These are phyloP conservation scores for Datura wrightii DNA, from an alignment of 257 asterid genomes.

Conservation along the genomic window DNA sequence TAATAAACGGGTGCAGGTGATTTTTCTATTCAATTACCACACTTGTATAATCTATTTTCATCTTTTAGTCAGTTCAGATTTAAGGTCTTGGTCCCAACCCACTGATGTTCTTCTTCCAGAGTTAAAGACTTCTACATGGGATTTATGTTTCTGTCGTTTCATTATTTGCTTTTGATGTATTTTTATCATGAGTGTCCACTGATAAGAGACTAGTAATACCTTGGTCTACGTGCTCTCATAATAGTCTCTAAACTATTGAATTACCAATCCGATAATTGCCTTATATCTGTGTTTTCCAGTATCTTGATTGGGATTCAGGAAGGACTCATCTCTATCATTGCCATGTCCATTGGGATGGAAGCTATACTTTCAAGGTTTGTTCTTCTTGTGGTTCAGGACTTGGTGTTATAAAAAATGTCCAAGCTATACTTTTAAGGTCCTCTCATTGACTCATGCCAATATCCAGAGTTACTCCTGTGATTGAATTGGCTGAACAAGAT, in stretches of 20 bases:
- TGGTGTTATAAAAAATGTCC: neutral
- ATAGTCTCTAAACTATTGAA: neutral
- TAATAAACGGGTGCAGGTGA: conserved; percentile 55
- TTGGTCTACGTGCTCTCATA: neutral
- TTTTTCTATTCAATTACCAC: neutral
- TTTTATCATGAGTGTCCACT: neutral
- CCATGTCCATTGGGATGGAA: conserved; percentile 53
- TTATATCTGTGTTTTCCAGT: conserved; percentile 49
- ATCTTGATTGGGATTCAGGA: conserved; percentile 67
- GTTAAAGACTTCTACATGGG: neutral
- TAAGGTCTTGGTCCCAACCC: neutral
- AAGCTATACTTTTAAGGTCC: neutral
- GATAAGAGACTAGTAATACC: conserved; percentile 12
- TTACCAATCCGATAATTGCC: neutral
- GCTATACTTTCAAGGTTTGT: conserved; percentile 70
- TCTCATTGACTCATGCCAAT: neutral
- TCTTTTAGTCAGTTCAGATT: neutral
- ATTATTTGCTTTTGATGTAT: neutral
- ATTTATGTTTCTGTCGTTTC: neutral
- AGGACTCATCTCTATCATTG: conserved; percentile 66
- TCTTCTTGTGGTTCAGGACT: conserved; percentile 1
- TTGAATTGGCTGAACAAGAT: neutral
- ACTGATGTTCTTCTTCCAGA: neutral
- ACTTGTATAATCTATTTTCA: neutral
- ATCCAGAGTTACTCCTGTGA: neutral